phyloP scores from a whole-genome alignment of 2,329 filamentous ascomycete genomes.

The Botrytis elliptica region DNA sequence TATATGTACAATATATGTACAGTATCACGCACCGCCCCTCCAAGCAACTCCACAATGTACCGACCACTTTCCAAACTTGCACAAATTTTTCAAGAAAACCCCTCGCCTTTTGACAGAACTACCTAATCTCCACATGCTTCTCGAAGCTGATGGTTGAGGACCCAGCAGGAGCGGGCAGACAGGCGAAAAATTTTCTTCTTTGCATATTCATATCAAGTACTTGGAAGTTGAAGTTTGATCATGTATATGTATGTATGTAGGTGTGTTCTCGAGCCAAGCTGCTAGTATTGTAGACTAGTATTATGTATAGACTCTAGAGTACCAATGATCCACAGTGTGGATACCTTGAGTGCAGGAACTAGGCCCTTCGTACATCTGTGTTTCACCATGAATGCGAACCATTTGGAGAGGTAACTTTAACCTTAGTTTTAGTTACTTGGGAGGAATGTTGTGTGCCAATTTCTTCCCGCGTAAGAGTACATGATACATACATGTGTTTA shows the following conservation, averaged over 20 bases:
- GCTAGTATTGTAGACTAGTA: background rate
- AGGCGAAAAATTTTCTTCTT: background rate
- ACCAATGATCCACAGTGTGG: background rate
- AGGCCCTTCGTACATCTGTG: background rate
- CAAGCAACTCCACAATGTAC: background rate
- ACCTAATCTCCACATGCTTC: constrained; percentile 8
- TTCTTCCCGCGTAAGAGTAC: background rate
- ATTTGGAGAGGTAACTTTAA: background rate
- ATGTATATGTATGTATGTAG: background rate
- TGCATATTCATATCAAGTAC: constrained; percentile 4
- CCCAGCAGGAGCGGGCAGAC: background rate
- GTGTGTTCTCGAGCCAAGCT: constrained; percentile 2
- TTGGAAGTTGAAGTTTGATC: background rate
- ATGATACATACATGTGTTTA: background rate
- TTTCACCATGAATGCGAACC: background rate
- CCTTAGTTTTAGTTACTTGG: background rate
- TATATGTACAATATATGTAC: constrained; percentile 10
- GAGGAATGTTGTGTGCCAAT: background rate
- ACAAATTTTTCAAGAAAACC: background rate
- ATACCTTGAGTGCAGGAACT: background rate
- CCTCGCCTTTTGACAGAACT: background rate
- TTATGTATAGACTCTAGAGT: background rate
- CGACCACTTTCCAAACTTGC: background rate
- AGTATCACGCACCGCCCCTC: background rate
- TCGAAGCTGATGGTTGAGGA: background rate